phyloP scores from a whole-genome alignment of 225 moss, liverwort and hornwort genomes.

The Marchantia paleacea region DNA sequence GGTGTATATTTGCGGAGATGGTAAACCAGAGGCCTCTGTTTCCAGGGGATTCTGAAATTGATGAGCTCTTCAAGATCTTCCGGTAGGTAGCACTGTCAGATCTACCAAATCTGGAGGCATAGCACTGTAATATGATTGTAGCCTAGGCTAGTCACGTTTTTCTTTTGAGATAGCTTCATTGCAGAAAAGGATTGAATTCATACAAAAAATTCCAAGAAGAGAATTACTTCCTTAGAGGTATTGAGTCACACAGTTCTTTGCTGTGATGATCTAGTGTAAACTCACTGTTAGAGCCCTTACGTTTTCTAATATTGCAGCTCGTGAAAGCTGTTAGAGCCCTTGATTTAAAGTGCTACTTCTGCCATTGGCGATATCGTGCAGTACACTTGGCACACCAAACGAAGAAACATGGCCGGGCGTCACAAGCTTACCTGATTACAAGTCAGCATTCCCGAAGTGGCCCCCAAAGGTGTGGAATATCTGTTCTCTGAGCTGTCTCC shows the following conservation, averaged over 20 bases:
- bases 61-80: constrained; percentile 95
- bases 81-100: constrained; percentile 40
- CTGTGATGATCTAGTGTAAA: too few relatives aligned
- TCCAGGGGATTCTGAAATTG: constrained; percentile 93
- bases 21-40: constrained; percentile 87
- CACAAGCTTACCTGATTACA: constrained; percentile 54
- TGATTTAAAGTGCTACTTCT: neutral
- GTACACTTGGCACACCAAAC: constrained; percentile 54
- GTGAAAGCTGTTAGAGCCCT: too few relatives aligned
- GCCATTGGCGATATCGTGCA: neutral
- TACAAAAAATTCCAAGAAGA: too few relatives aligned
- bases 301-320: too few relatives aligned
- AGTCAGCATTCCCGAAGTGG: constrained; percentile 56
- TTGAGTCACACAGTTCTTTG: too few relatives aligned
- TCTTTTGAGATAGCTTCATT: too few relatives aligned
- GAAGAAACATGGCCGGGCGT: constrained; percentile 62
- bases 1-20: constrained; percentile 98
- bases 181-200: too few relatives aligned
- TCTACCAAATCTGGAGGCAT: neutral
- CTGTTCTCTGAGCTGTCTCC: neutral
- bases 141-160: too few relatives aligned
- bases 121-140: too few relatives aligned
- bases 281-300: too few relatives aligned
- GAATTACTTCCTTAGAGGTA: too few relatives aligned
- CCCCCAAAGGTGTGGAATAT: constrained; percentile 40